phyloP scores from a whole-genome alignment of 148 eudicot species.

The Diospyros lotus region DNA sequence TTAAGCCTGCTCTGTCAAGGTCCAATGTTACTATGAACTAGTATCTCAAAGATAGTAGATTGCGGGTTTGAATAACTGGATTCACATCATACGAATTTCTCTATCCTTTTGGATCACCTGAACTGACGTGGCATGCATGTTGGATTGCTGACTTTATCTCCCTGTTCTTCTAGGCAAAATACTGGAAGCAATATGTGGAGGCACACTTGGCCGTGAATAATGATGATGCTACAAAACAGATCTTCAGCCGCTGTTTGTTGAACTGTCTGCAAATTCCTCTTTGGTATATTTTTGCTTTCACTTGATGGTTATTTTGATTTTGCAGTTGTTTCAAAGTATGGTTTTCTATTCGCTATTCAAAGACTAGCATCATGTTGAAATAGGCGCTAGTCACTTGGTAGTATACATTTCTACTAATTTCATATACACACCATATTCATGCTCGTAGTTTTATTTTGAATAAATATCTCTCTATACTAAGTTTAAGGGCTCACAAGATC shows the following conservation, averaged over 20 bases:
- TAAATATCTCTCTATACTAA: too few species aligned
- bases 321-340: not conserved
- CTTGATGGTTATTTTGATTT: not conserved
- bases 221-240: conserved; percentile 87
- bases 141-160: not conserved
- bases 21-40: too few species aligned
- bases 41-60: too few species aligned
- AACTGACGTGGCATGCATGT: not conserved
- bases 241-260: conserved; percentile 89
- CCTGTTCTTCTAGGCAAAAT: conserved; percentile 55
- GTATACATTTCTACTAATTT: too few species aligned
- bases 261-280: conserved; percentile 88
- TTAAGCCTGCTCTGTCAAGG: too few species aligned
- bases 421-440: too few species aligned
- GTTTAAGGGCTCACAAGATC: too few species aligned
- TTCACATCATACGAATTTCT: not conserved
- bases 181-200: conserved; percentile 99
- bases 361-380: too few species aligned
- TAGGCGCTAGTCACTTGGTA: too few species aligned
- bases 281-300: conserved; percentile 44
- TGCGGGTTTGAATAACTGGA: not conserved
- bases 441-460: too few species aligned
- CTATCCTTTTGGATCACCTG: not conserved
- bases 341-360: not conserved
- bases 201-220: conserved; percentile 88